Conservation (phyloP, 164 flowering plant genomes). For the Piper betle region DNA sequence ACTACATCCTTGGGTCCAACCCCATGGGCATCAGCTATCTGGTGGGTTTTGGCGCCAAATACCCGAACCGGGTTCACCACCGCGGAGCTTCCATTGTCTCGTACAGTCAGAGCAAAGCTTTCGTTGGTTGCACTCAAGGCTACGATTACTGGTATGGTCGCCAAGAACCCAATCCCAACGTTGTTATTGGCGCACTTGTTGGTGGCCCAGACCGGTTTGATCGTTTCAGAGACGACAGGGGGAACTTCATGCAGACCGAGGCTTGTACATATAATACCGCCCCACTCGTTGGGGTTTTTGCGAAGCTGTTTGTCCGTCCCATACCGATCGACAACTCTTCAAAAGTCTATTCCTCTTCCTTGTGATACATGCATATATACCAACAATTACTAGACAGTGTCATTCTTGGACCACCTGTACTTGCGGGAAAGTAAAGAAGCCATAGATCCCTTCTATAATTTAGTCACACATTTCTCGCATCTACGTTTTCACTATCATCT, state of each 20-base stretch:
- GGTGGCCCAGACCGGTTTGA: constrained; percentile 84
- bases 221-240: constrained; percentile 49
- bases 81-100: constrained; percentile 80
- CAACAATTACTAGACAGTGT: too few species aligned
- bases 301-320: constrained; percentile 25
- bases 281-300: constrained; percentile 83
- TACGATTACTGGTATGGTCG: constrained; percentile 77
- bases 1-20: constrained; percentile 78
- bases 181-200: constrained; percentile 70
- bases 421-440: too few species aligned
- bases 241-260: constrained; percentile 86
- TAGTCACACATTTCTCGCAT: too few species aligned
- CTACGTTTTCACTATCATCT: too few species aligned
- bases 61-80: constrained; percentile 84
- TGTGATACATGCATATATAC: too few species aligned
- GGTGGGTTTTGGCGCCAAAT: constrained; percentile 65
- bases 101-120: constrained; percentile 50
- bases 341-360: not conserved
- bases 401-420: too few species aligned
- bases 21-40: constrained; percentile 77
- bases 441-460: too few species aligned
- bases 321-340: not conserved
- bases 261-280: constrained; percentile 98
- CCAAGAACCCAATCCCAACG: constrained; percentile 61
- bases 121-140: constrained; percentile 98